A percentile compares a stretch with the other conserved stretches of the same genome.
Conservation (phyloP, 768 basidiomycete species). For the Termitomyces sp. region DNA sequence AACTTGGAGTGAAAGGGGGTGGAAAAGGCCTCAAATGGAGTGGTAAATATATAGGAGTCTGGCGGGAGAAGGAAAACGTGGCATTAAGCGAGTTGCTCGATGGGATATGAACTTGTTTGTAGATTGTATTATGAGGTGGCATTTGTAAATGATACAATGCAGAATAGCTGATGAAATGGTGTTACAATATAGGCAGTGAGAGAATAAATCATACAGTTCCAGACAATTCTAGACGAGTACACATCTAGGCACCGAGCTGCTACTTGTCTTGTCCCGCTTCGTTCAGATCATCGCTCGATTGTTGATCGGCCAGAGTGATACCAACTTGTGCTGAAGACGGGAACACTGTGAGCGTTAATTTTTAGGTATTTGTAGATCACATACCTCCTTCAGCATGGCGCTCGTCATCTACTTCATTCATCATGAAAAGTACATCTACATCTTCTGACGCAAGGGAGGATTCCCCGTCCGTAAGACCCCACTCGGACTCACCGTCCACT, state of each 20-base stretch:
- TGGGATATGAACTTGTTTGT: constrained; percentile 16
- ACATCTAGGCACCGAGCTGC: not conserved
- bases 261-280: constrained; percentile 10
- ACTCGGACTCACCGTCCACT: constrained; percentile 28
- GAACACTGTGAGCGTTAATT: not conserved
- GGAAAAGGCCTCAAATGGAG: constrained; percentile 77
- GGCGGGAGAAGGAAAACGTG: constrained; percentile 48
- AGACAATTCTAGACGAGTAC: not conserved
- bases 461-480: constrained; percentile 41
- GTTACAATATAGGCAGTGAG: constrained; percentile 4
- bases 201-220: not conserved
- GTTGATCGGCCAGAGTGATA: constrained; percentile 3
- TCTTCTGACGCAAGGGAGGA: constrained; percentile 25
- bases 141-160: not conserved
- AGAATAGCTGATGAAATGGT: not conserved
- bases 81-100: constrained; percentile 35
- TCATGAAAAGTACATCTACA: constrained; percentile 12
- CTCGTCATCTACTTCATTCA: constrained; percentile 12
- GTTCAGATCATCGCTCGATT: not conserved
- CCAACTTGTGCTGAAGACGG: not conserved
- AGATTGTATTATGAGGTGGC: not conserved
- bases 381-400: constrained; percentile 12
- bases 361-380: constrained; percentile 4
- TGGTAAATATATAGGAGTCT: constrained; percentile 65
- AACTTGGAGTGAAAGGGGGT: constrained; percentile 68